A percentile compares a stretch with the other conserved stretches of the same genome.
phyloP scores from a whole-genome alignment of 2,329 filamentous ascomycete species.

The Periconia sp. region DNA sequence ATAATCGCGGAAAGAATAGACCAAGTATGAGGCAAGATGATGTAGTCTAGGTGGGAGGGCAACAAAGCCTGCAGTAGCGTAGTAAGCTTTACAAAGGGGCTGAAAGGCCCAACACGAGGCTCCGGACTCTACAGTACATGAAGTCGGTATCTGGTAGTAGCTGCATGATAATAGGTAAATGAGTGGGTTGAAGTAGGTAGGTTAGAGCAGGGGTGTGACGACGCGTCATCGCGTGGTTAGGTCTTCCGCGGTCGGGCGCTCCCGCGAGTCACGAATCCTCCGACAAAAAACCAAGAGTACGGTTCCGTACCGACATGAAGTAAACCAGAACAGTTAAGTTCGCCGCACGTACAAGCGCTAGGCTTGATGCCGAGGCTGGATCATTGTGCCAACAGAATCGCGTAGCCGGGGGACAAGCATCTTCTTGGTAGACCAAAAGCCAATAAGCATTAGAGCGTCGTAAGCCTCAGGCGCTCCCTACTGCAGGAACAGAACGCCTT shows the following conservation, averaged over 20 bases:
- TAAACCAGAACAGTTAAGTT: too few relatives aligned
- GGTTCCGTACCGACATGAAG: neutral
- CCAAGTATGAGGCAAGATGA: too few relatives aligned
- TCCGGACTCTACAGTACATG: too few relatives aligned
- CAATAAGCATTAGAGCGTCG: conserved; percentile 10
- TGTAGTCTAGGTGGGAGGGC: too few relatives aligned
- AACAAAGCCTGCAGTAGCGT: too few relatives aligned
- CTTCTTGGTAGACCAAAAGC: too few relatives aligned
- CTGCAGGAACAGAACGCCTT: conserved; percentile 11
- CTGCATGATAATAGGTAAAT: too few relatives aligned
- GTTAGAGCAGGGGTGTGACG: conserved; percentile 8
- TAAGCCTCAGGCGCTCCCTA: conserved; percentile 9
- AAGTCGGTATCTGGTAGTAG: too few relatives aligned
- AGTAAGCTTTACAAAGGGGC: too few relatives aligned
- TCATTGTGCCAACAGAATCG: neutral
- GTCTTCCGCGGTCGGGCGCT: neutral
- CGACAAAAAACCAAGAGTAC: neutral
- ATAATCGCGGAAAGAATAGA: too few relatives aligned
- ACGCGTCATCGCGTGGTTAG: conserved; percentile 9
- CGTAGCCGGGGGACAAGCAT: too few relatives aligned
- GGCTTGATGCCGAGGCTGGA: neutral
- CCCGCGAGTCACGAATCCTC: conserved; percentile 11
- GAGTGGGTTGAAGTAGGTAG: neutral
- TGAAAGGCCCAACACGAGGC: too few relatives aligned
- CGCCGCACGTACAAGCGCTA: neutral